Conservation (phyloP, 192 early-diverging fungal species). For the Backusella psychrophila region DNA sequence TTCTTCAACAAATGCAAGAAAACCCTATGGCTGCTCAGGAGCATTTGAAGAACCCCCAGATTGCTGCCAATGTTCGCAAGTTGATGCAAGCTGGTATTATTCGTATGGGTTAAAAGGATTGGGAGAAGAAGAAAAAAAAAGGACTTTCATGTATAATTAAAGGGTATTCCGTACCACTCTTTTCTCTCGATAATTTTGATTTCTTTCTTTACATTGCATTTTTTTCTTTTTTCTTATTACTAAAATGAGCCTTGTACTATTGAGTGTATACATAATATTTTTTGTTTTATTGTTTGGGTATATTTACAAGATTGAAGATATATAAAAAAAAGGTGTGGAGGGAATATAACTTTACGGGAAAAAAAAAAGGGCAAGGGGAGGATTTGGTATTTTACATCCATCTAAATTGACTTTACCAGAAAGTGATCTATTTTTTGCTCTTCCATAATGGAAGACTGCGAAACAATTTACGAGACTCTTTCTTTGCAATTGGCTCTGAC, state of each 20-base stretch:
- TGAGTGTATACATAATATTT: background rate
- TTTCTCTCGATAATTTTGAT: background rate
- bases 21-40: conserved; percentile 91
- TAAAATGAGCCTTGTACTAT: background rate
- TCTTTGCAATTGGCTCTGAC: background rate
- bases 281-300: background rate
- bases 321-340: background rate
- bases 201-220: background rate
- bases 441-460: conserved; percentile 8
- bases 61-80: conserved; percentile 94
- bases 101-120: conserved; percentile 54
- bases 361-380: background rate
- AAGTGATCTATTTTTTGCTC: background rate
- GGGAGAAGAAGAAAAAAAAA: background rate
- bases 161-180: background rate
- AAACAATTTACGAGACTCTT: conserved; percentile 3
- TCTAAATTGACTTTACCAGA: background rate
- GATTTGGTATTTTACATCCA: background rate
- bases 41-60: conserved; percentile 93
- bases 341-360: background rate
- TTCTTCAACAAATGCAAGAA: conserved; percentile 96
- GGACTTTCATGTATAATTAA: background rate
- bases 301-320: background rate
- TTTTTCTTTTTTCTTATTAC: background rate
- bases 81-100: conserved; percentile 89